These are phyloP conservation scores for Talaromyces sp. DNA, from an alignment of 2,329 filamentous ascomycete species.

Conservation along the genomic window DNA sequence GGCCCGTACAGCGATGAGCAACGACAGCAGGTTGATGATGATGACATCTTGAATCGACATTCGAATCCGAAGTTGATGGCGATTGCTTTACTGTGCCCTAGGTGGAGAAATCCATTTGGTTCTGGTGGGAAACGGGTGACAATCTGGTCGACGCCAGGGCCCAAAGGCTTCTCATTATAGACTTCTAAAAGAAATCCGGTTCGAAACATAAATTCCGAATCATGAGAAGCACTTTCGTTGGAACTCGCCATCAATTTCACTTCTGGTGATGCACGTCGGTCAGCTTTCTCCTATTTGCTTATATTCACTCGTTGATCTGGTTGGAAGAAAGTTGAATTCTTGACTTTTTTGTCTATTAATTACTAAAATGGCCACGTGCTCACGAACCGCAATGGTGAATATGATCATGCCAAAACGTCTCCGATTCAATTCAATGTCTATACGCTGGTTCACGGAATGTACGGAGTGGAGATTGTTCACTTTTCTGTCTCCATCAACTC, in stretches of 20 bases:
- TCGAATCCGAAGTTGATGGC: conserved; percentile 95
- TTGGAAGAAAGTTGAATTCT: too few relatives aligned
- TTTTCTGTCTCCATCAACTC: neutral
- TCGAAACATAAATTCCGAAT: conserved; percentile 61
- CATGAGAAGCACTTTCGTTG: neutral
- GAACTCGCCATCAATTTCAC: neutral
- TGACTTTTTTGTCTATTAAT: neutral
- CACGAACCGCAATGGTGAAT: too few relatives aligned
- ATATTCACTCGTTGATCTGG: neutral
- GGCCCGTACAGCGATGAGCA: too few relatives aligned
- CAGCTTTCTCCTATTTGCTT: neutral
- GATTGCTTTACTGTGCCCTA: conserved; percentile 94
- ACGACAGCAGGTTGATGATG: too few relatives aligned
- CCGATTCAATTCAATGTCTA: too few relatives aligned
- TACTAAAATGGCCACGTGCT: too few relatives aligned
- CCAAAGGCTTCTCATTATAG: conserved; percentile 58
- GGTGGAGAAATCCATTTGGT: conserved; percentile 65
- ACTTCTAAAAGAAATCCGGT: conserved; percentile 70
- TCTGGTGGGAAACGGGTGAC: conserved; percentile 75
- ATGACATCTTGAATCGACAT: too few relatives aligned
- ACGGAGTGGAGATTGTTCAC: too few relatives aligned
- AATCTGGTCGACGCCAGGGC: conserved; percentile 25
- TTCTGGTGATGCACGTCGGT: neutral
- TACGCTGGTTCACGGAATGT: neutral
- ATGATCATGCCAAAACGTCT: too few relatives aligned